Conservation (phyloP, 768 basidiomycete genomes). For the Cystobasidium tubakii region DNA sequence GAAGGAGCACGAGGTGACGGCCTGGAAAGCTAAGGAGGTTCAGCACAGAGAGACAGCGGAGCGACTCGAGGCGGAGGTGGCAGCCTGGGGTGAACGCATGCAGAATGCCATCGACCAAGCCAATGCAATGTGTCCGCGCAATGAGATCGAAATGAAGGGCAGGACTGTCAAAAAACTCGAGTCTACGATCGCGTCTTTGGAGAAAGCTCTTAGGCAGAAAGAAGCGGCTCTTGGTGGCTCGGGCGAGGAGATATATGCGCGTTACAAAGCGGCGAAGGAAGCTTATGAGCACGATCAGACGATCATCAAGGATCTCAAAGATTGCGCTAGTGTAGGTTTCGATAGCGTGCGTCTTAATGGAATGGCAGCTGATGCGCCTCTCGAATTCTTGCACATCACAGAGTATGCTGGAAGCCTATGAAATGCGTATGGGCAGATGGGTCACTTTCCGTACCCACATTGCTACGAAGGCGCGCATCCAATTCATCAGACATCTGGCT, state of each 20-base stretch:
- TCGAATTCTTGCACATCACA: constrained; percentile 46
- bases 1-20: constrained; percentile 35
- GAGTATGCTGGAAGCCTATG: constrained; percentile 64
- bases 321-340: constrained; percentile 40
- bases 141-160: constrained; percentile 6
- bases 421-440: constrained; percentile 67
- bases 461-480: constrained; percentile 66
- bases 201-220: constrained; percentile 17
- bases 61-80: constrained; percentile 38
- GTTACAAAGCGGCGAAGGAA: constrained; percentile 52
- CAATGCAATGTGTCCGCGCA: neutral
- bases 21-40: constrained; percentile 48
- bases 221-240: constrained; percentile 5
- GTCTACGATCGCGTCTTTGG: neutral
- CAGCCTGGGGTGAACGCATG: neutral
- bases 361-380: neutral
- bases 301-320: constrained; percentile 56
- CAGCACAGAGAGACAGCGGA: constrained; percentile 46
- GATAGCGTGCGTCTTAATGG: neutral
- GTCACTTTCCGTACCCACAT: constrained; percentile 80
- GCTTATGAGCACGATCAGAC: constrained; percentile 59
- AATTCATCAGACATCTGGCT: constrained; percentile 71
- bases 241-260: constrained; percentile 13
- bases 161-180: constrained; percentile 20
- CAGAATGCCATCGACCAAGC: constrained; percentile 4